Evolutionary conservation across 139 green algal genomes (phyloP).

Genomic region (Chlamydomonas sp.): DNA sequence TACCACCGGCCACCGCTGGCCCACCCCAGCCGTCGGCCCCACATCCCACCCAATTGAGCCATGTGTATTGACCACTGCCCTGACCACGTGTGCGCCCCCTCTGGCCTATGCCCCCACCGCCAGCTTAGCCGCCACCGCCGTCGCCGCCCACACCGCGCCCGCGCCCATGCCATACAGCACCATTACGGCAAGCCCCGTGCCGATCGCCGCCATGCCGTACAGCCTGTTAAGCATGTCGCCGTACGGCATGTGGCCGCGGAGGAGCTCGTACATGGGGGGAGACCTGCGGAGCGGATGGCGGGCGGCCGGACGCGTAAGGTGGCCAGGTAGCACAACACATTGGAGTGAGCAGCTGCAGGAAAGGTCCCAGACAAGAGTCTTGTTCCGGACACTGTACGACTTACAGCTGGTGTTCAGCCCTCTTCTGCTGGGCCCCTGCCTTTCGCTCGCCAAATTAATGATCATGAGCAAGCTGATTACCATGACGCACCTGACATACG

Average conservation of each 20-base stretch:
- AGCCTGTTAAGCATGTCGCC: conserved; percentile 14
- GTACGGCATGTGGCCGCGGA: conserved; percentile 13
- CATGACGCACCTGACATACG: conserved; percentile 13
- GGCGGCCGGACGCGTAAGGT: neutral
- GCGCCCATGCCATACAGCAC: too few species aligned
- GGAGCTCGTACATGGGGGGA: conserved; percentile 34
- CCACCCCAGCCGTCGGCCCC: too few species aligned
- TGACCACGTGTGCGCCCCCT: too few species aligned
- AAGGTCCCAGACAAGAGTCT: neutral
- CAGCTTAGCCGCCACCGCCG: too few species aligned
- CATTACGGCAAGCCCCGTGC: neutral
- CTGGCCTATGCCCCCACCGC: too few species aligned
- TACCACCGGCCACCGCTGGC: too few species aligned
- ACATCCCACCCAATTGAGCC: too few species aligned
- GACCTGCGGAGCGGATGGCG: neutral
- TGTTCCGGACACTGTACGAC: too few species aligned
- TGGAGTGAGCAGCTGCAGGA: neutral
- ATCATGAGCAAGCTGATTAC: neutral
- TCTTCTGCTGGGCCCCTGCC: neutral
- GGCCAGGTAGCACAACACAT: neutral
- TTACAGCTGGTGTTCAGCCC: neutral
- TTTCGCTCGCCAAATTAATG: too few species aligned
- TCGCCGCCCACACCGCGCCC: too few species aligned
- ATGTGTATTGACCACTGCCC: too few species aligned
- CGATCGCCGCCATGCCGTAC: conserved; percentile 26